Evolutionary conservation across 352 stramenopile species (phyloP).

Genomic region (Globisporangium splendens): DNA sequence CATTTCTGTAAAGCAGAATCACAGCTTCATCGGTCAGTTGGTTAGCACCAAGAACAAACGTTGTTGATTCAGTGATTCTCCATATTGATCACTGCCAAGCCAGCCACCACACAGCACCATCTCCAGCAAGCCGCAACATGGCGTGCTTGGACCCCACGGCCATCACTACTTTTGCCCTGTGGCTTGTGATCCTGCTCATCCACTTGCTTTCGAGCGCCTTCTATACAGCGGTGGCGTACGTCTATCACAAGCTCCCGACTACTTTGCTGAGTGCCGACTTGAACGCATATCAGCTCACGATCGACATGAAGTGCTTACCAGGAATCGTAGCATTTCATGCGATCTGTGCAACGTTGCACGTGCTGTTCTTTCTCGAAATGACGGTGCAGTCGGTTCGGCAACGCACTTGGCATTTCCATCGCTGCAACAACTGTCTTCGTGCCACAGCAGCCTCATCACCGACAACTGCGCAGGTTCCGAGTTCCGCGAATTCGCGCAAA

Average conservation of each 20-base stretch:
- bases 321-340: constrained; percentile 13
- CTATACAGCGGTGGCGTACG: not conserved
- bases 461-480: not conserved
- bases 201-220: constrained; percentile 1
- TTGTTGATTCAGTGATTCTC: too few species aligned
- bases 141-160: not conserved
- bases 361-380: constrained; percentile 10
- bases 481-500: too few species aligned
- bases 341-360: constrained; percentile 10
- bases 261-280: not conserved
- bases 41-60: too few species aligned
- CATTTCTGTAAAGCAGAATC: too few species aligned
- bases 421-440: not conserved
- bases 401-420: constrained; percentile 13
- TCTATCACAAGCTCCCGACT: constrained; percentile 3
- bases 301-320: constrained; percentile 18
- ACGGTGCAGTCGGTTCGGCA: constrained; percentile 8
- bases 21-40: too few species aligned
- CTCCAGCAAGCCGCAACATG: too few species aligned
- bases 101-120: too few species aligned
- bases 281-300: constrained; percentile 10
- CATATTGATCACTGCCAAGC: too few species aligned
- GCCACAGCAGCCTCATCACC: not conserved
- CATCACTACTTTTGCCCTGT: not conserved
- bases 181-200: constrained; percentile 2